Conservation (phyloP, 2,329 filamentous ascomycete species). For the Kalaharituber pfeilii region DNA sequence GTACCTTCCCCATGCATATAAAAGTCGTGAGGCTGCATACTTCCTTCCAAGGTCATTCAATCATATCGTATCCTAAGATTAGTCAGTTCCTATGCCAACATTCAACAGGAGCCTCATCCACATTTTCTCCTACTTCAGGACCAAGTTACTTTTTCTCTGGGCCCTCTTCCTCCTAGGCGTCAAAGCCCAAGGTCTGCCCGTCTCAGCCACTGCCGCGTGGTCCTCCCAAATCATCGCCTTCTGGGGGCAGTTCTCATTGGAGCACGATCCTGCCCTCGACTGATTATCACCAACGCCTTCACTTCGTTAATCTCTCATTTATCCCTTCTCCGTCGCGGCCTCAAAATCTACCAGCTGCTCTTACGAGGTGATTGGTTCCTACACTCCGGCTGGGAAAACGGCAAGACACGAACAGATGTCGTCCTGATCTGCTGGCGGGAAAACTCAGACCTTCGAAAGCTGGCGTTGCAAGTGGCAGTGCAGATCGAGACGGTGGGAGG, state of each 20-base stretch:
- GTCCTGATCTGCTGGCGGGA: not conserved
- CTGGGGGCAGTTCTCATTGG: conserved; percentile 1
- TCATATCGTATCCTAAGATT: too few relatives aligned
- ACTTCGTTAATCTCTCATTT: not conserved
- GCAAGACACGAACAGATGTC: not conserved
- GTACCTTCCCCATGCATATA: too few relatives aligned
- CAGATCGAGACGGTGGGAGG: not conserved
- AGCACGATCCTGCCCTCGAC: not conserved
- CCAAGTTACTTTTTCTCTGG: not conserved
- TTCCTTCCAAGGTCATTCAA: too few relatives aligned
- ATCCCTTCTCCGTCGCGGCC: not conserved
- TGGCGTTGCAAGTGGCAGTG: not conserved
- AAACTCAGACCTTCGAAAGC: not conserved
- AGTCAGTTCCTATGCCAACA: too few relatives aligned
- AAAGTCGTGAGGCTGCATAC: too few relatives aligned
- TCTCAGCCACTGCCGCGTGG: not conserved
- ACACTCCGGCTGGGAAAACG: conserved; percentile 2
- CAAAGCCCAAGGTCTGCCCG: conserved; percentile 1
- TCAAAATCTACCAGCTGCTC: not conserved
- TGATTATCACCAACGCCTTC: not conserved
- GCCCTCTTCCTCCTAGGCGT: not conserved
- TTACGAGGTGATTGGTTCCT: not conserved
- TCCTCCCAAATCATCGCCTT: conserved; percentile 3
- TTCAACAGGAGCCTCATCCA: too few relatives aligned
- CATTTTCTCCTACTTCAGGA: too few relatives aligned